Conservation (phyloP, 2,329 filamentous ascomycete species). For the Pseudopithomyces maydicus region DNA sequence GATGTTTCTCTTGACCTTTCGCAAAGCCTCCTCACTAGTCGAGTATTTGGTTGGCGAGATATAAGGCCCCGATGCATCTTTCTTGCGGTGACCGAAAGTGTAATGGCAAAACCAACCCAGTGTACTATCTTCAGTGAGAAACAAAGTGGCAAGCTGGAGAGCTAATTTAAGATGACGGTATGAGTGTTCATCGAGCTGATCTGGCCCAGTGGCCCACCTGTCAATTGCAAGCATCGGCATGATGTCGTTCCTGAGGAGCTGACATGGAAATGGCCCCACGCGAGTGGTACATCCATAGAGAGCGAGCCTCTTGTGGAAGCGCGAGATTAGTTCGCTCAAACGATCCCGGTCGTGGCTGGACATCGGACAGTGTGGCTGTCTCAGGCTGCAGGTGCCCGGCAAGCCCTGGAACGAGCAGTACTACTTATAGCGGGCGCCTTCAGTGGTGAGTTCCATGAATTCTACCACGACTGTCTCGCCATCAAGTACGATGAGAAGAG, state of each 20-base stretch:
- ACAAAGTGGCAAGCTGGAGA: slow-evolving; percentile 19
- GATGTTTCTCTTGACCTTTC: slow-evolving; percentile 14
- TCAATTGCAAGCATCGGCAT: slow-evolving; percentile 20
- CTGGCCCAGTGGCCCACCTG: slow-evolving; percentile 22
- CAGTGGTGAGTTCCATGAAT: too few species aligned
- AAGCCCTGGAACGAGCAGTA: background rate
- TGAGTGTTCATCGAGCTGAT: slow-evolving; percentile 10
- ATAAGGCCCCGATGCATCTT: slow-evolving; percentile 6
- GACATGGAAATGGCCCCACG: background rate
- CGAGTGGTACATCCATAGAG: background rate
- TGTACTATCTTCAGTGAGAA: slow-evolving; percentile 18
- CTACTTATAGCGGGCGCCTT: too few species aligned
- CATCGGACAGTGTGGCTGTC: background rate
- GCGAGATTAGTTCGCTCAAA: background rate
- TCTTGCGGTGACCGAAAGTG: slow-evolving; percentile 14
- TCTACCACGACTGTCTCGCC: too few species aligned
- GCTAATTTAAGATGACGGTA: slow-evolving; percentile 14
- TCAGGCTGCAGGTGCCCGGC: background rate
- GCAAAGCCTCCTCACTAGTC: background rate
- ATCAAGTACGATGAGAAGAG: too few species aligned
- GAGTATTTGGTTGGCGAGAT: slow-evolving; percentile 8
- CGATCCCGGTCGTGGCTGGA: background rate
- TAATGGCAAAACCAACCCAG: slow-evolving; percentile 26
- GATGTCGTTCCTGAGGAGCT: slow-evolving; percentile 18
- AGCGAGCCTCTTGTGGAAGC: background rate